A percentile compares a stretch with the other conserved stretches of the same genome.
These are phyloP conservation scores for Brassica nigra DNA, from an alignment of 345 rosid genomes.

Conservation along the genomic window DNA sequence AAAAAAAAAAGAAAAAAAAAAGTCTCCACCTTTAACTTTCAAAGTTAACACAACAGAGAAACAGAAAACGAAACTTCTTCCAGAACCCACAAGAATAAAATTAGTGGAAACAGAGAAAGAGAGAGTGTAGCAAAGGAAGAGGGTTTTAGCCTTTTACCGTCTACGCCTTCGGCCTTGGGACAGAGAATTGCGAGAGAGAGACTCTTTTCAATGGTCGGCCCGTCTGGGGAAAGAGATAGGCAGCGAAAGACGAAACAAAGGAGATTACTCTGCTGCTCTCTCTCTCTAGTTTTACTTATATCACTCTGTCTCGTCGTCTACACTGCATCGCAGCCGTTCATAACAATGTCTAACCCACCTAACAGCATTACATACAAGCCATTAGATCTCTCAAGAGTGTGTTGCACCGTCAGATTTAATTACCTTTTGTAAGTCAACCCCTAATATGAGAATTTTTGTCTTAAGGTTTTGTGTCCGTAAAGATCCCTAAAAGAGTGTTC, in stretches of 20 bases:
- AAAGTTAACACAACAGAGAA: slow-evolving; percentile 3
- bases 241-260: not conserved
- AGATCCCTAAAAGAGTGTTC: too few species aligned
- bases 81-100: not conserved
- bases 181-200: slow-evolving; percentile 22
- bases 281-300: not conserved
- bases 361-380: slow-evolving; percentile 12
- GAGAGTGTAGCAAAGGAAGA: not conserved
- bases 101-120: not conserved
- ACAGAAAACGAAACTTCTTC: slow-evolving; percentile 4
- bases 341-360: slow-evolving; percentile 23
- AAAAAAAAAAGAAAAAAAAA: not conserved
- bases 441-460: not conserved
- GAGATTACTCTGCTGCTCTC: slow-evolving; percentile 1
- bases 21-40: not conserved
- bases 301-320: slow-evolving; percentile 1
- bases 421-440: slow-evolving; percentile 22
- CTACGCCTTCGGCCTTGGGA: slow-evolving; percentile 13
- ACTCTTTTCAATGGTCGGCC: slow-evolving; percentile 33
- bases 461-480: too few species aligned
- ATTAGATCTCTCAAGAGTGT: not conserved
- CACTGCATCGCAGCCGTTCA: slow-evolving; percentile 35
- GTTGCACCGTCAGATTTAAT: slow-evolving; percentile 8
- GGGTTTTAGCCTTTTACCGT: slow-evolving; percentile 19
- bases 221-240: slow-evolving; percentile 38